Evolutionary conservation across 1,139 yeast genomes (phyloP).

Genomic region (Lodderomyces oxycetoniae): DNA sequence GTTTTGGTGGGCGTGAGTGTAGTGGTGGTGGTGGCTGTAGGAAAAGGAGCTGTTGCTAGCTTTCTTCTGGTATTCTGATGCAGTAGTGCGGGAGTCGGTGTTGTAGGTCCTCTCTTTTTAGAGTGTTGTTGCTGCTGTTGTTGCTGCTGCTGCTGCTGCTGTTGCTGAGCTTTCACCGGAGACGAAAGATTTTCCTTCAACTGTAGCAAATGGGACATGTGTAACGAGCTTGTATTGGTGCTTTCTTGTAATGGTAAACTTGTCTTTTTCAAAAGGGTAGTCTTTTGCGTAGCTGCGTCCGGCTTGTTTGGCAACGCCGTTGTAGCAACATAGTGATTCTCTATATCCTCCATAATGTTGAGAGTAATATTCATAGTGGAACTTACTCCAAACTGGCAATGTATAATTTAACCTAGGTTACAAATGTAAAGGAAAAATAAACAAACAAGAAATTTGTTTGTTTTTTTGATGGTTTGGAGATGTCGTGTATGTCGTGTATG

Average conservation of each 20-base stretch:
- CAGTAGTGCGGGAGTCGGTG: constrained; percentile 6
- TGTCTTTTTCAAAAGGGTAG: background rate
- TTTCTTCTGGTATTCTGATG: constrained; percentile 5
- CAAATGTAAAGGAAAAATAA: too few species aligned
- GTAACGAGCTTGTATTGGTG: constrained; percentile 4
- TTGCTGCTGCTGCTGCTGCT: constrained; percentile 10
- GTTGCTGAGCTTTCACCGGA: constrained; percentile 18
- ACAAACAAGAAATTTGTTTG: too few species aligned
- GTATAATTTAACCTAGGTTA: too few species aligned
- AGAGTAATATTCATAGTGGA: constrained; percentile 4
- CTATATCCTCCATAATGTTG: constrained; percentile 8
- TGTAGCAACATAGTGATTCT: constrained; percentile 3
- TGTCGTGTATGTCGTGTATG: too few species aligned
- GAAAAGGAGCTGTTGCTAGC: background rate
- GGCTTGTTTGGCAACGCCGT: constrained; percentile 1
- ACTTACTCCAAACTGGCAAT: too few species aligned
- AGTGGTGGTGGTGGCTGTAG: constrained; percentile 2
- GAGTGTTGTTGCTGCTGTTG: background rate
- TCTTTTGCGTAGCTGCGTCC: background rate
- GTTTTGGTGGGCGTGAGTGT: background rate
- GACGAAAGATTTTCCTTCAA: constrained; percentile 2
- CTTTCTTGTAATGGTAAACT: constrained; percentile 10
- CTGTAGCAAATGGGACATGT: background rate
- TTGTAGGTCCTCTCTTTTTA: constrained; percentile 7
- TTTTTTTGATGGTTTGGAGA: too few species aligned